Percentiles rank a stretch among this genome's conserved stretches.
These are phyloP conservation scores for Neopestalotiopsis sp. DNA, from an alignment of 2,329 filamentous ascomycete genomes.

Conservation along the genomic window DNA sequence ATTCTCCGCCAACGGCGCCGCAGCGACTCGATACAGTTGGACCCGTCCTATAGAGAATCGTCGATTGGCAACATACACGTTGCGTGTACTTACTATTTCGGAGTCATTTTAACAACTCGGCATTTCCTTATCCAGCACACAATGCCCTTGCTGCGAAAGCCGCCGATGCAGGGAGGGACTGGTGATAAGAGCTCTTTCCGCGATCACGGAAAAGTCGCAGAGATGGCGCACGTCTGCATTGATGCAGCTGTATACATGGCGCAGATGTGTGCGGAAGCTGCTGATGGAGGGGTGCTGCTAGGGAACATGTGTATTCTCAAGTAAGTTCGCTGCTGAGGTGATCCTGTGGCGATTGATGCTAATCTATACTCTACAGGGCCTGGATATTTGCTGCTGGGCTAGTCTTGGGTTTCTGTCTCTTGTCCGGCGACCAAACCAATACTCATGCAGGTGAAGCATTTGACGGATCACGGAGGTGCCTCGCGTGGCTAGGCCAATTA, in stretches of 20 bases:
- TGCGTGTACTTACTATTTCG: slow-evolving; percentile 63
- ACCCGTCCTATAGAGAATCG: slow-evolving; percentile 33
- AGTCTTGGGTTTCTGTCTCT: slow-evolving; percentile 60
- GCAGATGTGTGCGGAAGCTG: slow-evolving; percentile 56
- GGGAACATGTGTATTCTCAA: slow-evolving; percentile 65
- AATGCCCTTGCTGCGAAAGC: slow-evolving; percentile 40
- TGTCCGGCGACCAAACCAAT: slow-evolving; percentile 51
- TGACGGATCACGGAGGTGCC: slow-evolving; percentile 51
- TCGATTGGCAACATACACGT: slow-evolving; percentile 58
- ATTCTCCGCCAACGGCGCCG: slow-evolving; percentile 21
- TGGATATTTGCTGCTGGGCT: slow-evolving; percentile 62
- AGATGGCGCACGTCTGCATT: slow-evolving; percentile 57
- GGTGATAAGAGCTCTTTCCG: background rate
- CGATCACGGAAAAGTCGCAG: slow-evolving; percentile 18
- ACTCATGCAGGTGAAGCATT: slow-evolving; percentile 53
- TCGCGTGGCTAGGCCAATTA: slow-evolving; percentile 50
- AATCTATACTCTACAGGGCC: slow-evolving; percentile 39
- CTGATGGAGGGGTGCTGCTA: slow-evolving; percentile 47
- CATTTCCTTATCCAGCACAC: slow-evolving; percentile 59
- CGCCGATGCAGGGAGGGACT: slow-evolving; percentile 22
- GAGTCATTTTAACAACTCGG: slow-evolving; percentile 60
- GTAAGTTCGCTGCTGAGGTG: too few species aligned
- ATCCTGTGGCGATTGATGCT: too few species aligned
- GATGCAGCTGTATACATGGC: slow-evolving; percentile 61
- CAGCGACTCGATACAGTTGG: slow-evolving; percentile 12